phyloP scores from a whole-genome alignment of 2,329 filamentous ascomycete species.

The Ophiostoma australiae region DNA sequence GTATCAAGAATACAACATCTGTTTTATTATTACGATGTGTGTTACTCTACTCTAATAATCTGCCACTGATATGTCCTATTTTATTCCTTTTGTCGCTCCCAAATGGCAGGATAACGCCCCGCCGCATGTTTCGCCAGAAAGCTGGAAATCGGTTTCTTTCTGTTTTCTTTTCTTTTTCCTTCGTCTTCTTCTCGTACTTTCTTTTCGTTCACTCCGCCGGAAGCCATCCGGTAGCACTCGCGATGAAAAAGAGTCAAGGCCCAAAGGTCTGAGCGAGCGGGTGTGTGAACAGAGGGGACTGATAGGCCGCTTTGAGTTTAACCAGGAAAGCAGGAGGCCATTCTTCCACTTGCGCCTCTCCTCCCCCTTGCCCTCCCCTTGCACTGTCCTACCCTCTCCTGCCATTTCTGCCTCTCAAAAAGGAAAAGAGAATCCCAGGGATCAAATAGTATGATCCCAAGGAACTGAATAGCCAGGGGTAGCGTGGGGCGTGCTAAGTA shows the following conservation, averaged over 20 bases:
- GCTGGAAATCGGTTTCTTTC: not conserved
- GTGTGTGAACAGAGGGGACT: not conserved
- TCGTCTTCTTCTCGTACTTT: not conserved
- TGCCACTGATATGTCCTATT: too few species aligned
- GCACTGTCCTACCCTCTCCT: not conserved
- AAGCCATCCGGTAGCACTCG: not conserved
- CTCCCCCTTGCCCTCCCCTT: not conserved
- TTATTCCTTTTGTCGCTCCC: not conserved
- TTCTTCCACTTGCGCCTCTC: not conserved
- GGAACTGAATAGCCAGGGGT: constrained; percentile 11
- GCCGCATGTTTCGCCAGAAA: not conserved
- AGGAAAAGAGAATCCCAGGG: constrained; percentile 9
- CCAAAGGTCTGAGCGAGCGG: not conserved
- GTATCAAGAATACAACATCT: not conserved
- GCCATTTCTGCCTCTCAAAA: not conserved
- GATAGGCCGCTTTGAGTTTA: not conserved
- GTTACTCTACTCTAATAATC: not conserved
- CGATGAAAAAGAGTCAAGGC: not conserved
- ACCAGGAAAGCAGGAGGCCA: not conserved
- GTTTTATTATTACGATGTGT: not conserved
- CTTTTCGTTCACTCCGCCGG: not conserved
- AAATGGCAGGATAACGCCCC: constrained; percentile 1
- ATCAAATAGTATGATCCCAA: constrained; percentile 3
- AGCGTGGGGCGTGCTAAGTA: not conserved
- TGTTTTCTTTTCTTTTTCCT: not conserved